Evolutionary conservation across 2,329 filamentous ascomycete genomes (phyloP).

Genomic region (Leptodontidium sp.): DNA sequence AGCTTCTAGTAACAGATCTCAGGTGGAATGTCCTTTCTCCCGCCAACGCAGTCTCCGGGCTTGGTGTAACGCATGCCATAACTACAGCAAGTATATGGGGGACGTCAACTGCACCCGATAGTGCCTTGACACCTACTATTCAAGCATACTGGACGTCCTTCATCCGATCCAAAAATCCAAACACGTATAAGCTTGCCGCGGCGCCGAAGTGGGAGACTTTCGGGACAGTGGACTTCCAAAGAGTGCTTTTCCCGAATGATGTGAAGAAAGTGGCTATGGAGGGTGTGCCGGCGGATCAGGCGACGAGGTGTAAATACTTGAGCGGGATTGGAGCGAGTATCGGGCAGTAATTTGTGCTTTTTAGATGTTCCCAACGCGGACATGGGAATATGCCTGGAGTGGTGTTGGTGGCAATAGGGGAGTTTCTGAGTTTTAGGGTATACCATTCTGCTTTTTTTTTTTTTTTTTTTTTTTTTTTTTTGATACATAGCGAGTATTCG

Average conservation of each 20-base stretch:
- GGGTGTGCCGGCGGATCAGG: slow-evolving; percentile 50
- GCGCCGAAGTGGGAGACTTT: slow-evolving; percentile 62
- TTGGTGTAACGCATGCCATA: slow-evolving; percentile 72
- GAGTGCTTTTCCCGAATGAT: slow-evolving; percentile 53
- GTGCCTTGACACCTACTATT: slow-evolving; percentile 63
- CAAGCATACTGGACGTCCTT: slow-evolving; percentile 81
- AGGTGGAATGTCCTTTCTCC: slow-evolving; percentile 66
- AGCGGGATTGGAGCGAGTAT: slow-evolving; percentile 52
- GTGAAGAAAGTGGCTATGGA: slow-evolving; percentile 54
- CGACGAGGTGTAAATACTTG: slow-evolving; percentile 58
- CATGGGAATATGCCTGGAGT: background rate
- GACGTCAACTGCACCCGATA: slow-evolving; percentile 66
- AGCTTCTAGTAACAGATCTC: slow-evolving; percentile 40
- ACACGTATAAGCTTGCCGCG: slow-evolving; percentile 56
- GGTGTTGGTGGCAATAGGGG: too few relatives aligned
- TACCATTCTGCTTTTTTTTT: too few relatives aligned
- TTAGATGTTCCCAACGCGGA: too few relatives aligned
- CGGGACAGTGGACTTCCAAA: slow-evolving; percentile 37
- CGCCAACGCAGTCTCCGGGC: slow-evolving; percentile 57
- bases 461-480: too few relatives aligned
- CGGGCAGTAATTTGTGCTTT: slow-evolving; percentile 14
- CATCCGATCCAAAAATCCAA: slow-evolving; percentile 71
- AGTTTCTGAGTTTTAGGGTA: too few relatives aligned
- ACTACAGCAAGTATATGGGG: slow-evolving; percentile 76
- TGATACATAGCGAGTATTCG: too few relatives aligned